Evolutionary conservation across 805 yeast species (phyloP).

Genomic region (Komagataella mondaviorum): DNA sequence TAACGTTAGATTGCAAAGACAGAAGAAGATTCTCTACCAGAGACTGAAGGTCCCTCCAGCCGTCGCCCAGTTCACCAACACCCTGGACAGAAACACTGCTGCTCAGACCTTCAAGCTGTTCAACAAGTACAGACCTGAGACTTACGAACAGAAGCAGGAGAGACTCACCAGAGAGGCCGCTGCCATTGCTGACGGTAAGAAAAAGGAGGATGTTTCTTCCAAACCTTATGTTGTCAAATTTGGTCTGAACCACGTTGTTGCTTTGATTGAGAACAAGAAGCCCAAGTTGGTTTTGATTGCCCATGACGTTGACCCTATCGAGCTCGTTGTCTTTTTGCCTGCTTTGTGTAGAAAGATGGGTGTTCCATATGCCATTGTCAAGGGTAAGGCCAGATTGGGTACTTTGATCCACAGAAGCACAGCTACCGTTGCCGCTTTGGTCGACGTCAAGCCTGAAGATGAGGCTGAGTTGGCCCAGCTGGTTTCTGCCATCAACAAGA

Average conservation of each 20-base stretch:
- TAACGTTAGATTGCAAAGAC: conserved; percentile 97
- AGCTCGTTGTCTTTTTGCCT: conserved; percentile 93
- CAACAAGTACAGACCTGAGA: conserved; percentile 99
- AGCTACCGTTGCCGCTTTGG: conserved; percentile 92
- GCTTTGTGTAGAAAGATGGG: conserved; percentile 99
- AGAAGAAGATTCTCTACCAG: conserved; percentile 87
- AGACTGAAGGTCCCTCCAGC: conserved; percentile 99
- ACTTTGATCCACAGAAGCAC: conserved; percentile 96
- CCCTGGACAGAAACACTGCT: conserved; percentile 98
- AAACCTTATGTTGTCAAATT: conserved; percentile 95
- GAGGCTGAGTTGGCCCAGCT: conserved; percentile 89
- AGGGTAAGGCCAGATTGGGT: conserved; percentile 98
- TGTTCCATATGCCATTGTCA: conserved; percentile 96
- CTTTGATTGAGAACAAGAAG: conserved; percentile 96
- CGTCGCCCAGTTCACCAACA: conserved; percentile 89
- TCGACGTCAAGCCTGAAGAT: conserved; percentile 91
- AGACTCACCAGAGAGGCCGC: conserved; percentile 98
- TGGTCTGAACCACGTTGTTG: conserved; percentile 98
- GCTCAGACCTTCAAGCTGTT: conserved; percentile 92
- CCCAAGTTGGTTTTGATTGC: conserved; percentile 95
- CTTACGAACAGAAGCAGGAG: conserved; percentile 95
- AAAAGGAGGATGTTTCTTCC: conserved; percentile 91
- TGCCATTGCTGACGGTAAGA: conserved; percentile 96
- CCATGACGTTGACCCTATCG: conserved; percentile 98
- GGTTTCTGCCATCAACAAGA: conserved; percentile 84